These are phyloP conservation scores for Ophiostoma populinum DNA, from an alignment of 2,329 filamentous ascomycete species.

Conservation along the genomic window DNA sequence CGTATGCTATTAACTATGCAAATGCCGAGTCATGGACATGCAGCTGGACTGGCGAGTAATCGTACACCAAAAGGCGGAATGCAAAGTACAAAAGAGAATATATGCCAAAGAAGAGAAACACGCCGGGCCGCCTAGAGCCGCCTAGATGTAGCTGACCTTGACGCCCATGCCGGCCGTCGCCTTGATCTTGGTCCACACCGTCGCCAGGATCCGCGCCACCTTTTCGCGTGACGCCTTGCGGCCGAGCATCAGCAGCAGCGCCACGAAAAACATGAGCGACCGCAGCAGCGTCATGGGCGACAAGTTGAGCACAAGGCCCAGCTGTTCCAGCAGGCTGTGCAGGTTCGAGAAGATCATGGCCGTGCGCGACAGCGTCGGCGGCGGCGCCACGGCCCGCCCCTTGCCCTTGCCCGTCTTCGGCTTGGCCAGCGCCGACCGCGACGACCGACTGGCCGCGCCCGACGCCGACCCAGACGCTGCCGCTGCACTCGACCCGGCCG, in stretches of 20 bases:
- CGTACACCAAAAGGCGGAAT: neutral
- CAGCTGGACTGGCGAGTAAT: neutral
- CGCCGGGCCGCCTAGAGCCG: neutral
- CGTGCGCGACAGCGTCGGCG: slow-evolving; percentile 28
- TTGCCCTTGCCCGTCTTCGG: slow-evolving; percentile 4
- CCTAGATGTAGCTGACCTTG: slow-evolving; percentile 85
- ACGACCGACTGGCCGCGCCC: neutral
- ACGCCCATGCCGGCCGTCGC: slow-evolving; percentile 88
- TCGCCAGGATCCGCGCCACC: slow-evolving; percentile 48
- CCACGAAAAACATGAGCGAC: slow-evolving; percentile 62
- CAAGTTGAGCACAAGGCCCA: slow-evolving; percentile 32
- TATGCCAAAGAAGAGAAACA: neutral
- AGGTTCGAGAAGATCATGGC: slow-evolving; percentile 35
- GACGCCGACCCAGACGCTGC: neutral
- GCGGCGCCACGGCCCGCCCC: slow-evolving; percentile 3
- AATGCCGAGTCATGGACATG: too few species aligned
- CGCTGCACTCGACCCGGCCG: neutral
- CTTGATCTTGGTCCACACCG: slow-evolving; percentile 65
- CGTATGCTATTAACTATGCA: too few species aligned
- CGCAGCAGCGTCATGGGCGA: slow-evolving; percentile 40
- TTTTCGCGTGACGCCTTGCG: slow-evolving; percentile 59
- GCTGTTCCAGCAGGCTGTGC: slow-evolving; percentile 30
- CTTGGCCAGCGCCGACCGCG: slow-evolving; percentile 1
- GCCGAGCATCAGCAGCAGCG: slow-evolving; percentile 60
- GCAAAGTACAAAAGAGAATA: neutral